Evolutionary conservation across 2,329 filamentous ascomycete genomes (phyloP).

Genomic region (Fusarium tuaranense): DNA sequence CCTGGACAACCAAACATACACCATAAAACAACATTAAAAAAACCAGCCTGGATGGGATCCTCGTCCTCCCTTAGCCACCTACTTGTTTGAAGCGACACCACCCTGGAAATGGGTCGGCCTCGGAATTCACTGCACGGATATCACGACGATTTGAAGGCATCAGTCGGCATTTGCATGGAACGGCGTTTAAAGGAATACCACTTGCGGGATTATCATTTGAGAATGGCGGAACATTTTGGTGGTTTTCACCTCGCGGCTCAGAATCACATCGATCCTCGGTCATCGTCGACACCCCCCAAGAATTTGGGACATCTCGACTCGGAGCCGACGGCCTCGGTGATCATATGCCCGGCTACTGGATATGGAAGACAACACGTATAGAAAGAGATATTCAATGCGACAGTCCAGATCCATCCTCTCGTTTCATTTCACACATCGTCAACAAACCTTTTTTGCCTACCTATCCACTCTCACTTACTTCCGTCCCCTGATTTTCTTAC

Average conservation of each 20-base stretch:
- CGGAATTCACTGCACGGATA: conserved; percentile 26
- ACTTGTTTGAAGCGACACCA: conserved; percentile 23
- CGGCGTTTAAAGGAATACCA: conserved; percentile 41
- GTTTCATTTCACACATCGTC: conserved; percentile 1
- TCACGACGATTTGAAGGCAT: conserved; percentile 22
- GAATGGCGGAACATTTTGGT: conserved; percentile 9
- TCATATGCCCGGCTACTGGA: background rate
- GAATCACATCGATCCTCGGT: conserved; percentile 10
- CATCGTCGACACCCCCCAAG: background rate
- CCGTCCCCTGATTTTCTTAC: background rate
- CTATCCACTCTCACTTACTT: background rate
- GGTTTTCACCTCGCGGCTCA: conserved; percentile 1
- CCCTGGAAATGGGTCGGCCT: conserved; percentile 13
- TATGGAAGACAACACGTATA: conserved; percentile 19
- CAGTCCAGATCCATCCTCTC: conserved; percentile 17
- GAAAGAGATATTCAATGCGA: conserved; percentile 8
- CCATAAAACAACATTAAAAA: conserved; percentile 3
- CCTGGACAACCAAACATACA: conserved; percentile 4
- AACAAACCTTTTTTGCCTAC: background rate
- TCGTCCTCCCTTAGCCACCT: conserved; percentile 6
- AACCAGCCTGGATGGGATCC: background rate
- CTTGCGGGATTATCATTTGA: conserved; percentile 16
- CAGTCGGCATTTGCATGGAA: conserved; percentile 31
- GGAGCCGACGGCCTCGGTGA: conserved; percentile 5
- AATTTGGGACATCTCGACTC: conserved; percentile 1